Conservation (phyloP, 1,139 yeast species). For the Hemisphaericaspora xylanilytica region DNA sequence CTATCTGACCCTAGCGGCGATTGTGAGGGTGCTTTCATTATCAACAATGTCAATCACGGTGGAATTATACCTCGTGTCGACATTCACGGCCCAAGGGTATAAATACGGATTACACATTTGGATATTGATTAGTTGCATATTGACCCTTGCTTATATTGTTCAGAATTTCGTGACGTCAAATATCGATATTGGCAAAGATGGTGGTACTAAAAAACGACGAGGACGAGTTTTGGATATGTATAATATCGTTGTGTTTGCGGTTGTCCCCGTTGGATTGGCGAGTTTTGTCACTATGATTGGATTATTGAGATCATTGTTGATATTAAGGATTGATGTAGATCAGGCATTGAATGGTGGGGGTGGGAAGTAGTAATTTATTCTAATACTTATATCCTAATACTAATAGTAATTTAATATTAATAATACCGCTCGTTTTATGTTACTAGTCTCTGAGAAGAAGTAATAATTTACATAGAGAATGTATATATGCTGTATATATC, state of each 20-base stretch:
- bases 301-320: slow-evolving; percentile 67
- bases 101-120: slow-evolving; percentile 80
- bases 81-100: slow-evolving; percentile 51
- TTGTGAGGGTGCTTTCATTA: slow-evolving; percentile 79
- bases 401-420: no score
- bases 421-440: no score
- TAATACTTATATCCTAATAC: no score
- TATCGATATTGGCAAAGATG: slow-evolving; percentile 37
- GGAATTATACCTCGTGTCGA: slow-evolving; percentile 64
- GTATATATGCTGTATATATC: no score
- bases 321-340: slow-evolving; percentile 71
- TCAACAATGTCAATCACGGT: slow-evolving; percentile 68
- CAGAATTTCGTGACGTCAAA: slow-evolving; percentile 91
- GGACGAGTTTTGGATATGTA: slow-evolving; percentile 73
- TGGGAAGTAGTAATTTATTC: no score
- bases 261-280: slow-evolving; percentile 94
- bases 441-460: no score
- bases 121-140: slow-evolving; percentile 82
- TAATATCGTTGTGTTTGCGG: slow-evolving; percentile 91
- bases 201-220: slow-evolving; percentile 24
- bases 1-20: slow-evolving; percentile 84
- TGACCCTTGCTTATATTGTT: slow-evolving; percentile 78
- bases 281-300: slow-evolving; percentile 92
- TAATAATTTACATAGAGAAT: no score
- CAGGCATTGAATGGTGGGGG: slow-evolving; percentile 11